Evolutionary conservation across 1,139 yeast genomes (phyloP), one percentile per base, ranked within the genome.

Genomic region (Yamadazyma trypodendri): DNA sequence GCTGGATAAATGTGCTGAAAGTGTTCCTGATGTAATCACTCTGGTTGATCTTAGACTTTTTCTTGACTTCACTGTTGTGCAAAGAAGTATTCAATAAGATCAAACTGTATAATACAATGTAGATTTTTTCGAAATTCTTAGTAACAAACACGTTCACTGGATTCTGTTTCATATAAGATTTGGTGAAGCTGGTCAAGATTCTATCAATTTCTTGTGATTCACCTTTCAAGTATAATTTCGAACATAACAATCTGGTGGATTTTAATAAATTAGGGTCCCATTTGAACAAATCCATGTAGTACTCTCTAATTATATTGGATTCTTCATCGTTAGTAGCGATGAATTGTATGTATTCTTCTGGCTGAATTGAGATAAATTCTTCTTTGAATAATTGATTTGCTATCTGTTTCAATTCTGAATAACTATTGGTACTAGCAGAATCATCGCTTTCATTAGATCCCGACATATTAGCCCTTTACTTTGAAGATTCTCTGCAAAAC

Each of bases 131-230:
- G 38, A 75, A 73, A 49, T 78, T 72, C 34, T 71, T 55, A 16
- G 76, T 70, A 44, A 66, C 72, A 53, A 80, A 78, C 10, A 72
- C 65, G 46, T 70, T 74, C 12, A 55, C 53, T 46, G 80, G 68
- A 63, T 72, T 62, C 66, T 73, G 58, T 56, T 68, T 57, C 58
- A 75, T 84, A 48, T 90, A 88, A 40, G 84, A 73, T 42, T 75
- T 73, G 17, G 95, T 74, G 55, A 86, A 82, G 2, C 84, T 69
- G 31, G 84, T 82, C 41, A 88, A 63, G 16, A 87, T 74, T 33
- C 87, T 71, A 59, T 87, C 96, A 42, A 88, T 77, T 51, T 84
- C 87, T 50, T 85, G 94, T 1, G 94, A 80, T 57, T 88, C 96
- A 2, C 95, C 96, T 51, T 80, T 81, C 51, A 88, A 69, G 56